Conservation (phyloP, 257 asterid genomes). For the Henckelia pumila region DNA sequence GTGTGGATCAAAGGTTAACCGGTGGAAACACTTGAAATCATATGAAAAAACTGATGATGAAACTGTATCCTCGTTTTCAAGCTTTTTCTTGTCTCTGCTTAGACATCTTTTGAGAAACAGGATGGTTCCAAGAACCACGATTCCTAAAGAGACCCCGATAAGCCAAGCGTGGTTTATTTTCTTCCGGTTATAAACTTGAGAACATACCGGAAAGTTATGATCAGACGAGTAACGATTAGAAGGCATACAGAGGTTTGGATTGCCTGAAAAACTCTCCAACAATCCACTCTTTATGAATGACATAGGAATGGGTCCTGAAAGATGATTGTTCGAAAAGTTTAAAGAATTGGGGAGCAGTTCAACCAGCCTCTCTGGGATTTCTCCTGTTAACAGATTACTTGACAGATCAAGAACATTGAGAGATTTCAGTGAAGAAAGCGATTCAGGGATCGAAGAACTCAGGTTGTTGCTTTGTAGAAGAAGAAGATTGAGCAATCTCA, state of each 20-base stretch:
- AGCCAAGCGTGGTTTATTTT: slow-evolving; percentile 51
- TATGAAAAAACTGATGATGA: slow-evolving; percentile 62
- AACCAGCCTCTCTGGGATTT: slow-evolving; percentile 52
- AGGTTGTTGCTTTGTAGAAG: slow-evolving; percentile 61
- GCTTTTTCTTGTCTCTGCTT: slow-evolving; percentile 31
- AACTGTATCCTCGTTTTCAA: slow-evolving; percentile 46
- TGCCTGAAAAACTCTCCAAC: slow-evolving; percentile 68
- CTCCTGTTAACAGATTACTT: slow-evolving; percentile 51
- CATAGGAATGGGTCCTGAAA: slow-evolving; percentile 76
- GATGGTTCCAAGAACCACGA: slow-evolving; percentile 48
- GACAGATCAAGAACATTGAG: slow-evolving; percentile 85
- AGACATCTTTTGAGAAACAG: slow-evolving; percentile 57
- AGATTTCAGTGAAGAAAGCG: slow-evolving; percentile 51
- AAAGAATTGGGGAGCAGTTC: slow-evolving; percentile 64
- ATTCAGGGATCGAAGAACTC: slow-evolving; percentile 65
- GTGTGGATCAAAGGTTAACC: slow-evolving; percentile 63
- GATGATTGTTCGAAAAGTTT: slow-evolving; percentile 71
- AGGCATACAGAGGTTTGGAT: slow-evolving; percentile 65
- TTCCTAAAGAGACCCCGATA: slow-evolving; percentile 41
- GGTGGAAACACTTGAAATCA: slow-evolving; percentile 81
- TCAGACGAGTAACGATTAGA: slow-evolving; percentile 25
- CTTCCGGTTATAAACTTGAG: slow-evolving; percentile 33
- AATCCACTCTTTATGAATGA: slow-evolving; percentile 59
- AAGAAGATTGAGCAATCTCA: slow-evolving; percentile 60
- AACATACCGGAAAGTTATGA: slow-evolving; percentile 40